Evolutionary conservation across 352 stramenopile species (phyloP).

Genomic region (Pythium aquatile): DNA sequence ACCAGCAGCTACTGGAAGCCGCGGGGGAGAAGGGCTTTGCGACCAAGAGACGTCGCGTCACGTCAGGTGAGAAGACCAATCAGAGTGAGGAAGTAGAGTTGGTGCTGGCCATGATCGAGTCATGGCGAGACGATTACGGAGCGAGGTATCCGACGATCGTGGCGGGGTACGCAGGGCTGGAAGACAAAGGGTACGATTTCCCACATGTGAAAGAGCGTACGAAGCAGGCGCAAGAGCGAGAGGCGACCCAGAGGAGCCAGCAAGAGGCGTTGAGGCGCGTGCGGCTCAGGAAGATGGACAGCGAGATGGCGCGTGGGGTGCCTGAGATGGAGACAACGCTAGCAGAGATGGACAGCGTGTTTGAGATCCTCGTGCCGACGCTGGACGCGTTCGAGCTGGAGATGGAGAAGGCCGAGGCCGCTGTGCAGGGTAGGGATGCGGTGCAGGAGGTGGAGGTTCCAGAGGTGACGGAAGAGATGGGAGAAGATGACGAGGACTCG

Average conservation of each 20-base stretch:
- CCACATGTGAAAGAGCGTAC: conserved; percentile 23
- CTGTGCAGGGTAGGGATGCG: conserved; percentile 22
- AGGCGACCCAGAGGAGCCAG: conserved; percentile 15
- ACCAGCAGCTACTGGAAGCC: conserved; percentile 41
- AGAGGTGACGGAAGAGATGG: neutral
- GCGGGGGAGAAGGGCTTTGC: conserved; percentile 38
- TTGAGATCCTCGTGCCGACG: conserved; percentile 73
- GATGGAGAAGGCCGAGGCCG: neutral
- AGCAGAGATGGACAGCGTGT: conserved; percentile 69
- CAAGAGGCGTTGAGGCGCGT: conserved; percentile 22
- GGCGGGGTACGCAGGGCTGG: conserved; percentile 45
- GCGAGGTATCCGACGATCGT: conserved; percentile 52
- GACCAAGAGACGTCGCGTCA: neutral
- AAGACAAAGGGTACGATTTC: conserved; percentile 55
- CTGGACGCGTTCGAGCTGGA: conserved; percentile 57
- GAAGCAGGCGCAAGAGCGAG: conserved; percentile 12
- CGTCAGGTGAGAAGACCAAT: neutral
- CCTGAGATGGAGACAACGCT: conserved; percentile 69
- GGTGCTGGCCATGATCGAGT: conserved; percentile 56
- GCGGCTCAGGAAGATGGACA: conserved; percentile 23
- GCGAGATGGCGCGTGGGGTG: conserved; percentile 48
- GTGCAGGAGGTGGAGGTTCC: conserved; percentile 5
- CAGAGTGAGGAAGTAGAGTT: conserved; percentile 27
- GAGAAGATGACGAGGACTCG: conserved; percentile 20
- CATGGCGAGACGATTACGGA: conserved; percentile 62